phyloP scores from a whole-genome alignment of 129 eudicot species.

The Flaveria ramosissima region DNA sequence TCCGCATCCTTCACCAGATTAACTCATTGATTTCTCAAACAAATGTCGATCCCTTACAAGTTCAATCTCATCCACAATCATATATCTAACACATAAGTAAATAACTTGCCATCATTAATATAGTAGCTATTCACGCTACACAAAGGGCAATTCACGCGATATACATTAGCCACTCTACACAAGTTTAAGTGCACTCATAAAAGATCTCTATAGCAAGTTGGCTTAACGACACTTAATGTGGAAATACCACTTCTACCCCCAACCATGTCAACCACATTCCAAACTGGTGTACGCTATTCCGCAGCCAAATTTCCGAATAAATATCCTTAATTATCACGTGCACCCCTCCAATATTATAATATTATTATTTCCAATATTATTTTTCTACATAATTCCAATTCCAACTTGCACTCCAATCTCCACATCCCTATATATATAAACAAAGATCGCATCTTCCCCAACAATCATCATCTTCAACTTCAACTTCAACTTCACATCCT shows the following conservation, averaged over 20 bases:
- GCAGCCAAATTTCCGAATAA: slow-evolving; percentile 37
- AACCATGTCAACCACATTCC: slow-evolving; percentile 48
- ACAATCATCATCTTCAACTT: slow-evolving; percentile 17
- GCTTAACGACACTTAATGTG: slow-evolving; percentile 1
- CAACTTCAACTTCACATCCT: slow-evolving; percentile 32
- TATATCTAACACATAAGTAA: background rate
- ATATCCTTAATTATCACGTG: slow-evolving; percentile 51
- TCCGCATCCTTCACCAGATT: no score
- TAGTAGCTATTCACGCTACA: slow-evolving; percentile 19
- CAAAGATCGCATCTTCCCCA: slow-evolving; percentile 17
- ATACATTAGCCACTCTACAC: background rate
- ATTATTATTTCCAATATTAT: background rate
- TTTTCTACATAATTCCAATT: slow-evolving; percentile 11
- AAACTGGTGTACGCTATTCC: slow-evolving; percentile 43
- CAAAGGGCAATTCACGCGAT: slow-evolving; percentile 28
- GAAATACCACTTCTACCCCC: slow-evolving; percentile 19
- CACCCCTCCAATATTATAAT: slow-evolving; percentile 2
- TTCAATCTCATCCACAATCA: background rate
- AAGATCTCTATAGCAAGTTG: slow-evolving; percentile 26
- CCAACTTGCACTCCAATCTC: slow-evolving; percentile 33
- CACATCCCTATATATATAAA: slow-evolving; percentile 37
- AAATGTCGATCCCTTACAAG: no score
- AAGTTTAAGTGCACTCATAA: background rate
- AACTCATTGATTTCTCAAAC: no score
- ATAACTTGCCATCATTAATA: background rate